Percentiles rank a stretch among this genome's conserved stretches.
Conservation (phyloP, 306 rosid genomes). For the Senna tora region DNA sequence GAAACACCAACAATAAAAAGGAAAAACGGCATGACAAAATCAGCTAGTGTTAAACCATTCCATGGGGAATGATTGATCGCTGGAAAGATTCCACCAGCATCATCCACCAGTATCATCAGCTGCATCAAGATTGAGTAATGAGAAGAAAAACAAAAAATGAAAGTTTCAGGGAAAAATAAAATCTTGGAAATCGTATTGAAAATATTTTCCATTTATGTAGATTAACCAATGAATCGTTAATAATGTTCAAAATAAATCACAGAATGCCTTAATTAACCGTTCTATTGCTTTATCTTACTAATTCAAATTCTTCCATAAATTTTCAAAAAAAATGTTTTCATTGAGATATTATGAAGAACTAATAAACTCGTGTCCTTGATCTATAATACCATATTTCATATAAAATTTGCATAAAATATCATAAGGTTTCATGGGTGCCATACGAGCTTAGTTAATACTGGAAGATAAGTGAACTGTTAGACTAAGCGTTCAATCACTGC, state of each 20-base stretch:
- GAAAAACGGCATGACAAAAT: slow-evolving; percentile 92
- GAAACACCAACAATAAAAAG: slow-evolving; percentile 94
- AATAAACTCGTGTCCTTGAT: background rate
- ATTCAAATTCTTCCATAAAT: background rate
- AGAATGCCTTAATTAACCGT: background rate
- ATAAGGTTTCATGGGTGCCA: background rate
- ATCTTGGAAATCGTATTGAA: background rate
- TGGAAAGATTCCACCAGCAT: slow-evolving; percentile 83
- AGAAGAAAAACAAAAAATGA: background rate
- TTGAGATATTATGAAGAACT: slow-evolving; percentile 3
- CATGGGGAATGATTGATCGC: slow-evolving; percentile 96
- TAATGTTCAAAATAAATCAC: background rate
- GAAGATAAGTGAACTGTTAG: background rate
- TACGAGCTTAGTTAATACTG: background rate
- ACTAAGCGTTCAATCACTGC: slow-evolving; percentile 7
- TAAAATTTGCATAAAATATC: background rate
- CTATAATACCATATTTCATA: slow-evolving; percentile 15
- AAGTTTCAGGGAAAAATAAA: background rate
- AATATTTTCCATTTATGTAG: background rate
- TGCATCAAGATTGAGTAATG: slow-evolving; percentile 48
- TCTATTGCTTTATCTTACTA: background rate
- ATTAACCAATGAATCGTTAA: background rate
- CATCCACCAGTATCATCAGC: slow-evolving; percentile 96
- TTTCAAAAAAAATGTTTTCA: background rate
- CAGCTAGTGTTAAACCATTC: slow-evolving; percentile 94